These are phyloP conservation scores for Phyllosticta citribraziliensis DNA, from an alignment of 2,329 filamentous ascomycete genomes.

Conservation along the genomic window DNA sequence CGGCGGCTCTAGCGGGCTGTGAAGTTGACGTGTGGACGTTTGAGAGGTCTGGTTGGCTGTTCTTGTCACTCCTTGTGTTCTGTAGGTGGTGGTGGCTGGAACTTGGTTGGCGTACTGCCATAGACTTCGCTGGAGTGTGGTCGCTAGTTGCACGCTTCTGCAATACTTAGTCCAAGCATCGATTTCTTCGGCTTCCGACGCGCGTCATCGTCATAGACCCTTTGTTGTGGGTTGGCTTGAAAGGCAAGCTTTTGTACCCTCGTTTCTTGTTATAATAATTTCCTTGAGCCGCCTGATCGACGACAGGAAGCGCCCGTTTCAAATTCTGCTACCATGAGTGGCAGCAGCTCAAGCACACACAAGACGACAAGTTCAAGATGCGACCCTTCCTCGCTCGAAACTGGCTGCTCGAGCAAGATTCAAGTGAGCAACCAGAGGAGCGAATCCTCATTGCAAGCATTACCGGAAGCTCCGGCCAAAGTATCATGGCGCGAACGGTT, in stretches of 20 bases:
- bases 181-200: not conserved
- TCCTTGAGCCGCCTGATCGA: not conserved
- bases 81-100: not conserved
- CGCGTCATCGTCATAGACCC: not conserved
- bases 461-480: not conserved
- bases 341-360: not conserved
- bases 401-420: not conserved
- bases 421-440: not conserved
- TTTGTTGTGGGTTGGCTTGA: not conserved
- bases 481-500: constrained; percentile 2
- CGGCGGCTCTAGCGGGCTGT: not conserved
- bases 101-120: not conserved
- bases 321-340: not conserved
- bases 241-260: not conserved
- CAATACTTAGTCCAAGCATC: not conserved
- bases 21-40: not conserved
- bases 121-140: not conserved
- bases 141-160: not conserved
- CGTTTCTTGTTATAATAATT: not conserved
- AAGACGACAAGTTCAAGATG: not conserved
- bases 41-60: not conserved
- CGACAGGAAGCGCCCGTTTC: not conserved
- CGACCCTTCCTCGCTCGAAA: not conserved
- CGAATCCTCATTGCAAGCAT: not conserved
- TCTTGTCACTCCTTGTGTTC: not conserved